Base-by-base conservation (phyloP, 1,139 yeast genomes). In the Debaryomyces coudertii region DNA sequence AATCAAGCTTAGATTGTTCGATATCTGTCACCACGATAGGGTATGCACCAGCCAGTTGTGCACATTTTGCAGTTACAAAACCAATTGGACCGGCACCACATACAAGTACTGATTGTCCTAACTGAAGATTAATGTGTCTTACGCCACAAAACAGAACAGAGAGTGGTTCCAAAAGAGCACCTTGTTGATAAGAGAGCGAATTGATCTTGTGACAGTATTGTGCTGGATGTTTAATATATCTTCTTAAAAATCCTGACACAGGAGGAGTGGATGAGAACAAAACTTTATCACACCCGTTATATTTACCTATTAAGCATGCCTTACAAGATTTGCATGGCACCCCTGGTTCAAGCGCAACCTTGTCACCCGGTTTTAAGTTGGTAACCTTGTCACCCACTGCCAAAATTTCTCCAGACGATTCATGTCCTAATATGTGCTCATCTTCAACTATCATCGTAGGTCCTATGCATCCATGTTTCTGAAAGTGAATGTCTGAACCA, bases 71-170 rank as follows among this genome's bases (percentile, higher is more conserved):
- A n/a, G 65, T 53, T 30, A 61, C 60, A 22, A 60, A 53, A 12
- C 68, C 68, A 45, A 63, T 62, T 18, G 68, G 66, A 29, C 68
- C 68, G 8, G 65, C 65, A 27, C 68, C 68, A 25, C 60, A 53
- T 30, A 63, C 49, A 51, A 60, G 46, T 16, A 56, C 61, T 14
- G 58, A 56, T 42, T 55, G 49, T 27, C 67, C 67, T 29, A 61
- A 49, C 9, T 51, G 53, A 15, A 62, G 34, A 27, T 51, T 47
- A 2, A 61, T 55, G 41, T 54, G 50, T 47, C 60, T 63, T 30
- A 61, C 40, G 11, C 65, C 66, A 42, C 60, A 62, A 33, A 53
- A 61, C 8, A 59, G 65, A 34, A 63, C 67, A 29, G 65, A 58
- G 22, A 63, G 51, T 12, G 66, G 66, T 47, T 63, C 66, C 37